A percentile compares a stretch with the other conserved stretches of the same genome.
Evolutionary conservation across 2,329 filamentous ascomycete genomes (phyloP).

Genomic region (Colletotrichum tamarilloi): DNA sequence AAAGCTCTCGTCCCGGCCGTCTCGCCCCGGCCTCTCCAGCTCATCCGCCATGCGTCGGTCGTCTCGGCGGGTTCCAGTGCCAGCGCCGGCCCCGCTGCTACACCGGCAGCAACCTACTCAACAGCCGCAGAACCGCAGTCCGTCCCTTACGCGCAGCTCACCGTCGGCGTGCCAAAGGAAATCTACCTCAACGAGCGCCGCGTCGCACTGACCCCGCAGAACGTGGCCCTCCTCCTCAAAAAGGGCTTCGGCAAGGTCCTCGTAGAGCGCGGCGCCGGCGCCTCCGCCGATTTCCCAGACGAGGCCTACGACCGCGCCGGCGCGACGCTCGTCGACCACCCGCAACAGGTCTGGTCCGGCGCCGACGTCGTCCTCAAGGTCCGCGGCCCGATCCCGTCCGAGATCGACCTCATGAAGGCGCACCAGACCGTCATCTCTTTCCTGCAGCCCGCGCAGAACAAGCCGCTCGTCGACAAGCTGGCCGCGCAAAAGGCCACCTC

Average conservation of each 20-base stretch:
- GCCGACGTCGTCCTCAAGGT: conserved; percentile 89
- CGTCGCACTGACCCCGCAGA: conserved; percentile 86
- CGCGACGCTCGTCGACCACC: conserved; percentile 77
- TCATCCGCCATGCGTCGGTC: conserved; percentile 48
- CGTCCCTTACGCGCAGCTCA: conserved; percentile 76
- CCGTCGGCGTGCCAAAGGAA: conserved; percentile 83
- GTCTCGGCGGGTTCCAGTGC: conserved; percentile 43
- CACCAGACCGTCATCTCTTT: conserved; percentile 84
- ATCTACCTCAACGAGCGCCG: conserved; percentile 83
- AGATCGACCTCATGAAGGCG: conserved; percentile 75
- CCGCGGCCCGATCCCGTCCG: conserved; percentile 76
- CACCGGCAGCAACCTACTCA: conserved; percentile 47
- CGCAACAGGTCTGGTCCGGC: conserved; percentile 75
- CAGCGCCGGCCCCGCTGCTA: conserved; percentile 34
- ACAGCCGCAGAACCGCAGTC: conserved; percentile 55
- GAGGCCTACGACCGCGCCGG: conserved; percentile 82
- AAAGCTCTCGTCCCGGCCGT: conserved; percentile 42
- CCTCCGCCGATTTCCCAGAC: conserved; percentile 80
- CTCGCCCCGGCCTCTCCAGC: conserved; percentile 46
- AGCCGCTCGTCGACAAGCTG: conserved; percentile 77
- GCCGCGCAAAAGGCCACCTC: conserved; percentile 78
- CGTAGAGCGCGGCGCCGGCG: conserved; percentile 84
- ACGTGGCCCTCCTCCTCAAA: conserved; percentile 83
- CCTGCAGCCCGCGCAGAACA: conserved; percentile 85
- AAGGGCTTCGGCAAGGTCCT: conserved; percentile 85